phyloP scores from a whole-genome alignment of 2,329 filamentous ascomycete genomes.

The Coleophoma cylindrospora region DNA sequence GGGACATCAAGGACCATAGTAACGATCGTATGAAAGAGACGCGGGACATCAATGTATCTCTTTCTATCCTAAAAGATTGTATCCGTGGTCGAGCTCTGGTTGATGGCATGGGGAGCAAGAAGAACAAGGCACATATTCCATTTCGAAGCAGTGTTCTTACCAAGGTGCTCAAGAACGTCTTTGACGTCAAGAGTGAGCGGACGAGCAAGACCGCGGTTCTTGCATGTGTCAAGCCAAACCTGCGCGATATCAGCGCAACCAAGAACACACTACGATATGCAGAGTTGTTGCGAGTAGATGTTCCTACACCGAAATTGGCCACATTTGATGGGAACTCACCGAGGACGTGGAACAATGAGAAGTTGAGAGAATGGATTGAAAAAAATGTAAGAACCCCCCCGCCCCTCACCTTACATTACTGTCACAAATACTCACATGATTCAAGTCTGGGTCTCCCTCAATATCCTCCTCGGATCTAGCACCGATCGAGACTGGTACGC shows the following conservation, averaged over 20 bases:
- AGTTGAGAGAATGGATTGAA: conserved; percentile 34
- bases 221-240: conserved; percentile 84
- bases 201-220: conserved; percentile 99
- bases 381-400: conserved; percentile 29
- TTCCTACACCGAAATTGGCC: conserved; percentile 22
- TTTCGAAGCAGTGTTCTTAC: conserved; percentile 80
- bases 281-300: conserved; percentile 48
- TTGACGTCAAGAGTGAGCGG: conserved; percentile 58
- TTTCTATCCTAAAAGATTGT: conserved; percentile 64
- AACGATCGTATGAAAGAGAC: conserved; percentile 84
- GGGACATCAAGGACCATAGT: conserved; percentile 84
- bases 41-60: conserved; percentile 95
- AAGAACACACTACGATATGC: conserved; percentile 82
- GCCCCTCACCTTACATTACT: not conserved
- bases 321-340: conserved; percentile 25
- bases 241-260: conserved; percentile 91
- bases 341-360: conserved; percentile 33
- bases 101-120: conserved; percentile 14
- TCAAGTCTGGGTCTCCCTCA: conserved; percentile 33
- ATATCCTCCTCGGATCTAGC: conserved; percentile 31
- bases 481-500: conserved; percentile 33
- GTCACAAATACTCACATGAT: not conserved
- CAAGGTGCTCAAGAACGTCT: conserved; percentile 86
- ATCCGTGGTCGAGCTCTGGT: conserved; percentile 70
- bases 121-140: conserved; percentile 69